A percentile compares a stretch with the other conserved stretches of the same genome.
These are phyloP conservation scores for Aspergillus saccharolyticus DNA, from an alignment of 495 filamentous ascomycete genomes.

Conservation along the genomic window DNA sequence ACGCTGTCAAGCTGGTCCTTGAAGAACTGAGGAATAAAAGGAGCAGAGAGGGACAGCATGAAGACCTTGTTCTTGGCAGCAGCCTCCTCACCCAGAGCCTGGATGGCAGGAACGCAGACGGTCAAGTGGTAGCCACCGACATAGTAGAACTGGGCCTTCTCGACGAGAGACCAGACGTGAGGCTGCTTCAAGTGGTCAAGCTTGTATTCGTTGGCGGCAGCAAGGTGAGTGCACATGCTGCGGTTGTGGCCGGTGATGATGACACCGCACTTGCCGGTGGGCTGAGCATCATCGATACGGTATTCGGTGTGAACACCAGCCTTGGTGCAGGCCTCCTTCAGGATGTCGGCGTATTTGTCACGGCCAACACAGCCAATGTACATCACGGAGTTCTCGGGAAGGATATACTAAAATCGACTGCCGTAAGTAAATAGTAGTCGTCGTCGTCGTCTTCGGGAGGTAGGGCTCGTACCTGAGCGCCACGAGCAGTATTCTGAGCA, in stretches of 20 bases:
- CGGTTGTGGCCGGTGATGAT: constrained; percentile 94
- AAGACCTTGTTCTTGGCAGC: constrained; percentile 84
- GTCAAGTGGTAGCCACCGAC: constrained; percentile 88
- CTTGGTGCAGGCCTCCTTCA: constrained; percentile 71
- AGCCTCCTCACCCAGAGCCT: constrained; percentile 85
- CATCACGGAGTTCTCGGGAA: constrained; percentile 77
- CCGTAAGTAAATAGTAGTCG: constrained; percentile 9
- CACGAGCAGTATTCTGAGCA: constrained; percentile 96
- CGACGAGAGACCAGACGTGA: constrained; percentile 83
- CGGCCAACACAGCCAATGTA: constrained; percentile 91
- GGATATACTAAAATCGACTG: constrained; percentile 62
- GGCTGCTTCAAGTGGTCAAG: constrained; percentile 87
- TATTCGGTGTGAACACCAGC: constrained; percentile 90
- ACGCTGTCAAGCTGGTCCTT: constrained; percentile 86
- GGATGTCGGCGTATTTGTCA: constrained; percentile 84
- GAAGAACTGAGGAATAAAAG: constrained; percentile 96
- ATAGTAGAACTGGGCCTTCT: constrained; percentile 84
- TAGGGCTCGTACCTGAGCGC: constrained; percentile 60
- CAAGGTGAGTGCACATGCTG: constrained; percentile 91
- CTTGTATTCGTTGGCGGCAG: constrained; percentile 94
- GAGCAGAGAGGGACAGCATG: constrained; percentile 83
- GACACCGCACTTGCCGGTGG: constrained; percentile 91
- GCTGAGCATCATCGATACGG: constrained; percentile 71
- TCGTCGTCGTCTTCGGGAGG: neutral
- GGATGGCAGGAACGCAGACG: constrained; percentile 83